Conservation (phyloP, 2,329 filamentous ascomycete species). For the Helotiales sp. region DNA sequence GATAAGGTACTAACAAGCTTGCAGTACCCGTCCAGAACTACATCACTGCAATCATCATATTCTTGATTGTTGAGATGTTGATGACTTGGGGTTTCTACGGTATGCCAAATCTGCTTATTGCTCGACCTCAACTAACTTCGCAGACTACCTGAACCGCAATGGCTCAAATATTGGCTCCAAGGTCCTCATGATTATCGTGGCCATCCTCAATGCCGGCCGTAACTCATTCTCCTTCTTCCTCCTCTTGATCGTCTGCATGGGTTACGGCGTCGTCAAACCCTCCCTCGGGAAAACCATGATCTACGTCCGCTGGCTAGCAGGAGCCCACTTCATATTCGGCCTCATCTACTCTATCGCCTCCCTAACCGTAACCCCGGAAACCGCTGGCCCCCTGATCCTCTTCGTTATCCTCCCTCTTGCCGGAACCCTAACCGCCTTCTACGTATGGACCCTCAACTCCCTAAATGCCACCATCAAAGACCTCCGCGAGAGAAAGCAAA, state of each 20-base stretch:
- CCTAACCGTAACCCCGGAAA: slow-evolving; percentile 84
- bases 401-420: slow-evolving; percentile 92
- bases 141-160: slow-evolving; percentile 89
- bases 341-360: slow-evolving; percentile 91
- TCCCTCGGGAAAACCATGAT: slow-evolving; percentile 92
- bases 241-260: slow-evolving; percentile 97
- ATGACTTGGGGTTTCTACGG: slow-evolving; percentile 99
- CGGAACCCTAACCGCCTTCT: slow-evolving; percentile 91
- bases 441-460: slow-evolving; percentile 97
- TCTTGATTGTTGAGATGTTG: slow-evolving; percentile 92
- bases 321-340: slow-evolving; percentile 92
- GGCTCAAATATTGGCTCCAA: slow-evolving; percentile 83
- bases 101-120: slow-evolving; percentile 38
- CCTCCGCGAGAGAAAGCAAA: slow-evolving; percentile 89
- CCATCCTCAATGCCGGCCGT: slow-evolving; percentile 85
- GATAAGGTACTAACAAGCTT: slow-evolving; percentile 35
- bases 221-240: slow-evolving; percentile 99
- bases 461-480: slow-evolving; percentile 95
- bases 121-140: slow-evolving; percentile 36
- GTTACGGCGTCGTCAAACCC: slow-evolving; percentile 95
- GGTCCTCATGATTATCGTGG: slow-evolving; percentile 86
- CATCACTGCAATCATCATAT: slow-evolving; percentile 94
- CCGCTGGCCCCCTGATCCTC: slow-evolving; percentile 82
- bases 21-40: slow-evolving; percentile 97
- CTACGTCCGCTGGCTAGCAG: slow-evolving; percentile 85